Base-by-base conservation (phyloP, 495 filamentous ascomycete genomes). In the Elaphomyces granulatus region DNA sequence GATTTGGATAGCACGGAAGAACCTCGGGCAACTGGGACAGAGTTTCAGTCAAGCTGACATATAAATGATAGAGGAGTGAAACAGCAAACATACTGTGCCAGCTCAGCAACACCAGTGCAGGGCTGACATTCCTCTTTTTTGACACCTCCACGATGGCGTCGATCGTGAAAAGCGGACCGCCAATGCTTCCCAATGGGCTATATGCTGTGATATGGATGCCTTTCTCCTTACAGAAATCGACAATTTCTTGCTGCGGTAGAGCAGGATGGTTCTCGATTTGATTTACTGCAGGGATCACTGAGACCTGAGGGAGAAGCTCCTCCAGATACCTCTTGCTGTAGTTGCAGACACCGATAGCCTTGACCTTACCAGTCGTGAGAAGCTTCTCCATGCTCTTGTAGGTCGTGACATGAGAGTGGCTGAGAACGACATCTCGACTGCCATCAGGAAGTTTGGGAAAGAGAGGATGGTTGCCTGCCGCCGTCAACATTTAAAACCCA, bases 241-340 rank as follows among this genome's bases (percentile, higher is more conserved):
- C 77, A 48, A 87, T 80, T 49, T 90, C 83, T 58, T 87, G 78
- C 64, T 90, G 83, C 1, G 84, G 83, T n/a, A 90, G 72, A 17
- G 55, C 50, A 6, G 65, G 65, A 64, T 87, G 82, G 63, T 87
- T 87, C 64, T 94, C 86, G 52, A 92, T 86, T 72, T 92, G 84
- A 64, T 92, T 90, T 45, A 77, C 81, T n/a, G 84, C 83, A 8
- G 86, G 86, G 1, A 78, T 55, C 31, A 87, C 60, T 21, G 59
- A 70, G 37, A 72, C 74, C 36, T 79, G 61, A 3, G 74, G 65
- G 4, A 90, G 70, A 32, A 92, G 66, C 52, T 86, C 61, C 53
- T 86, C 72, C 1, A 93, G 70, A 53, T 78, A 86, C 38, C 61
- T 60, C 38, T 71, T 67, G 54, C 77, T 81, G 68, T 85, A 88